Percentiles rank a stretch among this genome's conserved stretches.
Evolutionary conservation across 306 rosid species (phyloP).

Genomic region (Astragalus membranaceus): DNA sequence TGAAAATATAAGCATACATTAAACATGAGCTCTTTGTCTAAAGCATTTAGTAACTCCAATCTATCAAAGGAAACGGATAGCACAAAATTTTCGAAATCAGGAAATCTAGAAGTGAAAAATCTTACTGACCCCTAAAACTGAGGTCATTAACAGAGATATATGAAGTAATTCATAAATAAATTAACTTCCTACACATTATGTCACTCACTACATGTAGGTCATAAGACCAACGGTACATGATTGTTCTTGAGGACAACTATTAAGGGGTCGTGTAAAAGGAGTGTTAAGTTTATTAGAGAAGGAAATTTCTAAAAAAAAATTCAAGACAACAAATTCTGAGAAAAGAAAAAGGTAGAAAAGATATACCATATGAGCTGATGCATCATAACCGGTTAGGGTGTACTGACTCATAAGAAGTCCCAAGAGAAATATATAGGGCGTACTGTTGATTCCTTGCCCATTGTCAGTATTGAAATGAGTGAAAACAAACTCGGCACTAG

Average conservation of each 20-base stretch:
- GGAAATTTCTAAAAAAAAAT: conserved; percentile 1
- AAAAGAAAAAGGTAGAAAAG: not conserved
- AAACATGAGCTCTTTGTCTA: conserved; percentile 6
- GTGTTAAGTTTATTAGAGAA: not conserved
- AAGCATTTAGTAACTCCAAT: conserved; percentile 23
- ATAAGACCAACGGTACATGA: too few species aligned
- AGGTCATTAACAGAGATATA: too few species aligned
- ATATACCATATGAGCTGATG: conserved; percentile 95
- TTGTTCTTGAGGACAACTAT: too few species aligned
- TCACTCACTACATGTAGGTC: too few species aligned
- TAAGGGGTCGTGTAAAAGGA: too few species aligned
- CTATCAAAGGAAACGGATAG: not conserved
- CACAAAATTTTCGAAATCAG: not conserved
- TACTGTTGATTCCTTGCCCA: conserved; percentile 62
- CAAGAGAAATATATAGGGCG: conserved; percentile 69
- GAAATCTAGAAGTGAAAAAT: not conserved
- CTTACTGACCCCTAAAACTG: too few species aligned
- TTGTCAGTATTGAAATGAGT: conserved; percentile 86
- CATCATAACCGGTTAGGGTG: conserved; percentile 86
- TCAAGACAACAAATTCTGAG: not conserved
- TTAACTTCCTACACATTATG: not conserved
- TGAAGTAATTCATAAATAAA: not conserved
- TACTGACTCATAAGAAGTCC: conserved; percentile 94
- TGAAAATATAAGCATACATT: conserved; percentile 26
- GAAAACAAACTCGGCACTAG: conserved; percentile 81